Evolutionary conservation across 768 basidiomycete genomes (phyloP).

Genomic region (Brasilioporus rufonigricans): DNA sequence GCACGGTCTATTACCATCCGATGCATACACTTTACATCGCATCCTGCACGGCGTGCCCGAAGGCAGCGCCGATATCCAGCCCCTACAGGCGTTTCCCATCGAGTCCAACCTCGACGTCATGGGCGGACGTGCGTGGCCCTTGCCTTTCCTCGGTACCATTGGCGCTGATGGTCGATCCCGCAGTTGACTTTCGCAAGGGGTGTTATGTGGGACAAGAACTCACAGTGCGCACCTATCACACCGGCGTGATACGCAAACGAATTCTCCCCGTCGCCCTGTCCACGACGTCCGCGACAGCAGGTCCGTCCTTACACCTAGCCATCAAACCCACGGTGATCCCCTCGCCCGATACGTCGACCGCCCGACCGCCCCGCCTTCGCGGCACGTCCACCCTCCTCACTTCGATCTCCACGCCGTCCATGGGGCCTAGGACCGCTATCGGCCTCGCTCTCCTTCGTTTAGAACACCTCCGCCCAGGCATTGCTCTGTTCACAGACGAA

Average conservation of each 20-base stretch:
- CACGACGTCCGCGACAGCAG: conserved; percentile 22
- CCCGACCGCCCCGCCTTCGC: conserved; percentile 53
- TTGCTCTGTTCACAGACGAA: conserved; percentile 18
- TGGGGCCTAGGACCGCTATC: conserved; percentile 36
- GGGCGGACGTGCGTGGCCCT: conserved; percentile 72
- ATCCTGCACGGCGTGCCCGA: conserved; percentile 86
- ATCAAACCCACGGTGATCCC: conserved; percentile 25
- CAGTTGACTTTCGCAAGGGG: conserved; percentile 96
- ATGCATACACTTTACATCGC: conserved; percentile 75
- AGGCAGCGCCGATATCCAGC: conserved; percentile 71
- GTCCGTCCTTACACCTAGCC: conserved; percentile 19
- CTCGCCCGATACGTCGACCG: conserved; percentile 24
- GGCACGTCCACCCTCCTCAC: conserved; percentile 75
- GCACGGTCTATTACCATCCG: conserved; percentile 50
- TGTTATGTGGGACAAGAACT: conserved; percentile 98
- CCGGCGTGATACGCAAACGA: conserved; percentile 86
- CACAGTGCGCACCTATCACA: conserved; percentile 95
- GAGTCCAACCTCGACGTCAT: conserved; percentile 94
- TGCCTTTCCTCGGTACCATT: not conserved
- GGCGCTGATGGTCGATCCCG: not conserved
- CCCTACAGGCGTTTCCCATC: conserved; percentile 83
- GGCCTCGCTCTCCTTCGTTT: conserved; percentile 80
- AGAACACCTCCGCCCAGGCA: conserved; percentile 53
- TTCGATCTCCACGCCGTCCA: conserved; percentile 36
- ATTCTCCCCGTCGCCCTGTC: conserved; percentile 74